These are phyloP conservation scores for Apium graveolens DNA, from an alignment of 129 eudicot genomes.

Conservation along the genomic window DNA sequence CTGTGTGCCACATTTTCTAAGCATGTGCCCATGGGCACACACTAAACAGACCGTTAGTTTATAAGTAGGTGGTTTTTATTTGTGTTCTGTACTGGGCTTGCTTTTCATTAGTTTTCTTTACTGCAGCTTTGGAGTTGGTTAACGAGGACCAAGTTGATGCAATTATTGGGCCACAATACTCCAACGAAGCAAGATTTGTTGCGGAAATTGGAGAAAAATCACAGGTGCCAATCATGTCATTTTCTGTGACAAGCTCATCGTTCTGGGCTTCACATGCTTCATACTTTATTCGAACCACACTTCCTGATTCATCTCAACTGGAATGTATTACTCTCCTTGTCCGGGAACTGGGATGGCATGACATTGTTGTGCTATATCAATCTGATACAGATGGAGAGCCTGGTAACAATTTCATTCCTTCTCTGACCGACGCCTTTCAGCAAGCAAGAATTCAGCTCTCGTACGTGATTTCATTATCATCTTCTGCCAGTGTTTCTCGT, in stretches of 20 bases:
- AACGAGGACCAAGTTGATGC: slow-evolving; percentile 26
- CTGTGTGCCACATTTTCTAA: too few relatives aligned
- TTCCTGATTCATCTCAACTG: slow-evolving; percentile 16
- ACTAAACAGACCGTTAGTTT: too few relatives aligned
- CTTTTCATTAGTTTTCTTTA: neutral
- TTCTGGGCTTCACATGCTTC: neutral
- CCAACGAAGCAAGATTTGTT: slow-evolving; percentile 12
- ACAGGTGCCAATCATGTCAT: slow-evolving; percentile 34
- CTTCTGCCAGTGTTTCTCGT: neutral
- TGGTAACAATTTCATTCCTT: slow-evolving; percentile 20
- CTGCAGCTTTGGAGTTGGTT: slow-evolving; percentile 28
- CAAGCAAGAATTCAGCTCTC: slow-evolving; percentile 3
- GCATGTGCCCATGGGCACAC: too few relatives aligned
- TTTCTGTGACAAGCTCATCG: slow-evolving; percentile 21
- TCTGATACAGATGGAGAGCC: slow-evolving; percentile 4
- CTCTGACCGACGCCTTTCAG: slow-evolving; percentile 17
- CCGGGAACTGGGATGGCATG: slow-evolving; percentile 22
- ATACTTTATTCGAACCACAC: slow-evolving; percentile 16
- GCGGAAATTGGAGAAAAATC: slow-evolving; percentile 25
- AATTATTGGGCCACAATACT: slow-evolving; percentile 23
- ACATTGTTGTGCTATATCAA: slow-evolving; percentile 17
- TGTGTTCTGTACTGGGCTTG: neutral
- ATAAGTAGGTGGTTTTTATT: neutral
- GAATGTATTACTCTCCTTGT: slow-evolving; percentile 18
- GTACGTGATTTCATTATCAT: slow-evolving; percentile 8